Conservation (phyloP, 1,284 basidiomycete genomes). For the Fomes fomentarius region DNA sequence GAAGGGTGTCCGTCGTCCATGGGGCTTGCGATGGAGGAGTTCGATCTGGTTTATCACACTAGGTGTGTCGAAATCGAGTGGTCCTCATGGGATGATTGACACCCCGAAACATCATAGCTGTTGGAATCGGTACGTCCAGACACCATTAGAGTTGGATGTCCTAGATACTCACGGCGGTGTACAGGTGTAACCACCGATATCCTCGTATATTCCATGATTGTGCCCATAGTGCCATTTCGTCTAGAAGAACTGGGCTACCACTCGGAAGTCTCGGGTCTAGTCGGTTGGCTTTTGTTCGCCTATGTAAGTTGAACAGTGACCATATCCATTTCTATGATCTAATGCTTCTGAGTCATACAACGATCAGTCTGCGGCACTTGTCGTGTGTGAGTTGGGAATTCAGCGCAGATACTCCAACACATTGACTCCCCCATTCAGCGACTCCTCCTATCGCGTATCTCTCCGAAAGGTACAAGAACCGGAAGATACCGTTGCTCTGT, state of each 20-base stretch:
- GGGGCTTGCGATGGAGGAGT: slow-evolving; percentile 34
- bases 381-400: slow-evolving; percentile 35
- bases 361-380: slow-evolving; percentile 40
- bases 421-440: slow-evolving; percentile 40
- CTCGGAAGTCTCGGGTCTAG: slow-evolving; percentile 57
- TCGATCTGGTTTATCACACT: slow-evolving; percentile 36
- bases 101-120: not conserved
- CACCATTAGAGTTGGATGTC: too few relatives aligned
- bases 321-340: too few relatives aligned
- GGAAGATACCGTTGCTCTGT: slow-evolving; percentile 60
- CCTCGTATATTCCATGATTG: slow-evolving; percentile 69
- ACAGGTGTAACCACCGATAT: slow-evolving; percentile 68
- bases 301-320: slow-evolving; percentile 44
- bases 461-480: slow-evolving; percentile 61
- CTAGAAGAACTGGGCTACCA: slow-evolving; percentile 58
- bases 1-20: not conserved
- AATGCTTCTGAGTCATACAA: not conserved
- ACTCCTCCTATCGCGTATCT: slow-evolving; percentile 73
- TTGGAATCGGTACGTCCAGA: not conserved
- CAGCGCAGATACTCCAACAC: too few relatives aligned
- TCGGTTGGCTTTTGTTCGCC: slow-evolving; percentile 71
- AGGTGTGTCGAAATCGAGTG: not conserved
- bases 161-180: too few relatives aligned
- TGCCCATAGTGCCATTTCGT: slow-evolving; percentile 79
- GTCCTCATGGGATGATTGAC: not conserved